Evolutionary conservation across 768 basidiomycete genomes (phyloP), one percentile per base, ranked within the genome.

Genomic region (Lactifluus rugatus): DNA sequence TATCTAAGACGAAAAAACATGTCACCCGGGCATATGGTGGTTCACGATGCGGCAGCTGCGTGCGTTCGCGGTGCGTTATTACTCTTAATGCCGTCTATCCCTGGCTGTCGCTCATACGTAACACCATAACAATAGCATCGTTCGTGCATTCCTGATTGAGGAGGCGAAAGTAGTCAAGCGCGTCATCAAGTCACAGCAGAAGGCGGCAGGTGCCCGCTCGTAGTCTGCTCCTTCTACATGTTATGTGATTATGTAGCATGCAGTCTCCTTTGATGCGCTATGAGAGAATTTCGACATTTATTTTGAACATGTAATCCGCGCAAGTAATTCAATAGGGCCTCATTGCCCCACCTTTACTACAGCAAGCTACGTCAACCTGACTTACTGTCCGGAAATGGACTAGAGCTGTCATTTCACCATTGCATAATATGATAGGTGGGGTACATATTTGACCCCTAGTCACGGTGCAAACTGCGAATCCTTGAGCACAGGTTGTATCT

Each of bases 81-180:
- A 1, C n/a, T 10, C 16, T 41, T 19, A 8, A 14, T 25, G 17
- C 28, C 37, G 56, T 62, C 49, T 28, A 63, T 62, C 44, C 7
- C 57, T 41, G 28, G 46, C 1, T 17, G n/a, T 16, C 49, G 44
- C 42, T 5, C 17, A 17, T 34, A 55, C 25, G n/a, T 50, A 3
- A n/a, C 14, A 39, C n/a, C 2, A 23, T 23, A 11, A 44, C 19
- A n/a, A 50, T 62, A 97, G 96, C 63, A 94, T 99, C 67, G 87
- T 98, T 66, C 90, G 96, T 60, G 93, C 96, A 63, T 99, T 99
- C 85, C 76, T 99, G 60, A 90, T 99, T 41, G 96, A 98, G 80
- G 96, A 99, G 79, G 96, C 96, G 46, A 98, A 98, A 81, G 98
- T 99, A 68, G 96, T 99, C 71, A 99, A 99, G 86, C 87, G 83